Base-by-base conservation (phyloP, 768 basidiomycete genomes). In the Leucocoprinus sp. region DNA sequence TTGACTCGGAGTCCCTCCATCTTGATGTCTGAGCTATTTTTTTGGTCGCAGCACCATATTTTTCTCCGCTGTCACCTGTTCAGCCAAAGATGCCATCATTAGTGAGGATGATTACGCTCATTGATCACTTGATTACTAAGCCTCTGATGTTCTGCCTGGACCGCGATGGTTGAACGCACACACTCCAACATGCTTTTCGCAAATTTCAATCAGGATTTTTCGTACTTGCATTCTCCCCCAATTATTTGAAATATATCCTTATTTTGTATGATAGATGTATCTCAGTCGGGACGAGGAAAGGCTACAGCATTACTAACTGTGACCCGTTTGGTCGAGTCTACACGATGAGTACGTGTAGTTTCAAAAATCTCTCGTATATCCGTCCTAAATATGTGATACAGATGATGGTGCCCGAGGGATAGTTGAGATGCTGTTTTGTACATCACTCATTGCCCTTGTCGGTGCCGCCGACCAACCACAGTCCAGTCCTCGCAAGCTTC, bases 371-470 rank as follows among this genome's bases (percentile, higher is more conserved):
- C 22, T 6, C 19, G 9, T 6, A 22, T 11, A 14, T 7, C 14
- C 8, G 14, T 18, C 14, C 2, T 4, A 2, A 9, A 7, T 39
- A 28, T n/a, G 14, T 21, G 41, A 15, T 22, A 23, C 50, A 91
- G 95, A 86, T 55, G 93, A 97, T 49, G 93, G 95, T 6, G 90
- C 95, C 2, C 78, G 88, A 14, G 92, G 93, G 18, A 96, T 96
- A 51, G 95, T 97, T 12, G 96, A 99, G 65, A 99, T 99, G 96
- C 73, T 99, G 49, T 99, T 99, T 70, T 97, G 93, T 67, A 99
- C 96, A 4, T 96, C 93, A 17, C 78, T 99, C 51, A 91, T 99
- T 37, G 96, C 96, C 0, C 75, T 99, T 24, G 96, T 98, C 17
- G 96, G 96, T 6, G 91, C 92, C 2, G 92, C 92, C 11, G 93